Evolutionary conservation across 768 basidiomycete species (phyloP), one percentile per base, ranked within the genome.

Genomic region (Leccinum boreale): DNA sequence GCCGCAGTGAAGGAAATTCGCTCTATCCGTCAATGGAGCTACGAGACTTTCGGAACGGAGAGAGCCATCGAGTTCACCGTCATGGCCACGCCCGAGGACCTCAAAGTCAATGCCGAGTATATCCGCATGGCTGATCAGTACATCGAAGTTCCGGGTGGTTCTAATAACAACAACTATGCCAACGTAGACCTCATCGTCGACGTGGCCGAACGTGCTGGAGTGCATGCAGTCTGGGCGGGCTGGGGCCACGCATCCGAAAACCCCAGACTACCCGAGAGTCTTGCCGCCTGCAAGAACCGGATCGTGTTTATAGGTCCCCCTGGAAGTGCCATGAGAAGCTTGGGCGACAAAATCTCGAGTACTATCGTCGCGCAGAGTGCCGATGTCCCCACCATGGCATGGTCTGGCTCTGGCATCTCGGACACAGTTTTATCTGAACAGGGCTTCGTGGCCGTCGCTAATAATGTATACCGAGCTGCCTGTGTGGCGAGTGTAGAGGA

Each of bases 241-340:
- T 99, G 97, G 97, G 97, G 97, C 51, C 97, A 99, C 74, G 97
- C 97, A 26, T 98, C 97, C 3, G 97, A 99, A 74, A 99, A 99
- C 74, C 97, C 97, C 1, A 87, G 94, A 54, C 77, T 99, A 21
- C 97, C 97, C 1, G 97, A 99, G 73, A 90, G 89, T 58, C 84
- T 99, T 44, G 85, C 90, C 31, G 88, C 93, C 4, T 92, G 87
- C 74, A 92, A 92, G 74, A 83, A 94, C 78, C 96, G 94, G 76
- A 95, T 99, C 70, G 90, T 99, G 58, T 99, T 99, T 79, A 99
- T 99, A 69, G 97, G 97, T 60, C 97, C 97, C 21, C 97, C 97
- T 12, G 97, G 97, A 49, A 96, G 90, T 63, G 97, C 97, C 6
- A 99, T 99, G 97, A 85, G 97, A 62, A 98, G 96, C 63, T 81